These are phyloP conservation scores for Licmophora abbreviata DNA, from an alignment of 108 stramenopile genomes.

Conservation along the genomic window DNA sequence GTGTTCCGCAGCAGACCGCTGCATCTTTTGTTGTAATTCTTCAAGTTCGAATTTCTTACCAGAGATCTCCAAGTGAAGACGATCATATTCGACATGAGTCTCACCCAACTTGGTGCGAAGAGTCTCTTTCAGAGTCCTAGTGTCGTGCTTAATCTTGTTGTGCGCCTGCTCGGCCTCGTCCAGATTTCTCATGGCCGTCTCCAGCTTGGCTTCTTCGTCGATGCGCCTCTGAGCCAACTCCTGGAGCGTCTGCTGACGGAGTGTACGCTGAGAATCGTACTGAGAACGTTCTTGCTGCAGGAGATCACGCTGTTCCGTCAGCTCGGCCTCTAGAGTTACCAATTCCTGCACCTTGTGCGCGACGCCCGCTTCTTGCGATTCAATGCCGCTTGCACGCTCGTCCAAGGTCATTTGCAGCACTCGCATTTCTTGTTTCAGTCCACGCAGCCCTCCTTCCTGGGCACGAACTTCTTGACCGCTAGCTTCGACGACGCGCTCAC, in stretches of 20 bases:
- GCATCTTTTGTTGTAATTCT: too few relatives aligned
- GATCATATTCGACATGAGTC: neutral
- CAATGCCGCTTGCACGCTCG: neutral
- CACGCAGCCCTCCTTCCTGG: too few relatives aligned
- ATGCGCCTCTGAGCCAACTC: neutral
- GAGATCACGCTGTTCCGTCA: neutral
- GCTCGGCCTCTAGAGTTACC: neutral
- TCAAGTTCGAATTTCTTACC: too few relatives aligned
- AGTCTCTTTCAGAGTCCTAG: neutral
- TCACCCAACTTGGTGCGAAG: neutral
- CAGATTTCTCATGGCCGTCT: neutral
- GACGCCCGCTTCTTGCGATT: neutral
- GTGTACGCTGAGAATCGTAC: neutral
- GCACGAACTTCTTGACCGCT: too few relatives aligned
- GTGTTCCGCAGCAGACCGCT: too few relatives aligned
- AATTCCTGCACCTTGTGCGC: slow-evolving; percentile 1
- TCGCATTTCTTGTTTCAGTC: too few relatives aligned
- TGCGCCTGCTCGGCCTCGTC: neutral
- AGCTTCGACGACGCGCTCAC: too few relatives aligned
- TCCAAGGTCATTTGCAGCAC: too few relatives aligned
- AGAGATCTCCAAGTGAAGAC: too few relatives aligned
- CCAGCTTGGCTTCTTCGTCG: slow-evolving; percentile 1
- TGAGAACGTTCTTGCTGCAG: neutral
- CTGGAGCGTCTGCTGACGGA: neutral
- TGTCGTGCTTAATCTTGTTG: neutral